Evolutionary conservation across 768 basidiomycete species (phyloP), one percentile per base, ranked within the genome.

Genomic region (Phlebiopsis gigantea): DNA sequence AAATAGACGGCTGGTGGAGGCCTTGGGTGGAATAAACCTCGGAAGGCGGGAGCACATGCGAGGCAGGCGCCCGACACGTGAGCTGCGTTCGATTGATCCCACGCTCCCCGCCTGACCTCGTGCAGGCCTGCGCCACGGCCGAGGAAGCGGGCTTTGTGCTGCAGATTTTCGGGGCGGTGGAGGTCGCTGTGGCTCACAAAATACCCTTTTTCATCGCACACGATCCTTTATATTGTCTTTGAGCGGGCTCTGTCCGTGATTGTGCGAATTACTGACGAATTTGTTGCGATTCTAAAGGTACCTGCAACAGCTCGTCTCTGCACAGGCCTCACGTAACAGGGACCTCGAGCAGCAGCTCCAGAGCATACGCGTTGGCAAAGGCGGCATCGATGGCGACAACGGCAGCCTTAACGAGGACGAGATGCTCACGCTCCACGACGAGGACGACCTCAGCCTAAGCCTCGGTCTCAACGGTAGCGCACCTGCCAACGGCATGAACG

Each of bases 281-380:
- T 39, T 53, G 9, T 31, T 58, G 25, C 29, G 26, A 21, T 51
- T 54, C 8, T 29, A 25, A 50, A 69, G 90, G 56, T 93, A 91
- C 69, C 81, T 93, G 10, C 91, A 93, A 67, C 90, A 93, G 62
- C 84, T 93, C 52, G 90, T 93, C 9, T 82, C 79, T 2, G 86
- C 84, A 0, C 91, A 93, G 64, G 88, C 88, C 4, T 80, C 79
- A 43, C 77, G 90, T 9, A 92, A 90, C 67, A 75, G 87, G 41
- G 89, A 91, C 64, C 76, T 93, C 48, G 91, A 93, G 69, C 78
- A 79, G 50, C 83, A 87, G 70, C 78, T 92, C 34, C 78, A 79
- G 45, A 67, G 5, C 8, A n/a, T 51, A 1, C 50, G 31, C n/a
- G 9, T 51, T 15, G 50, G 50, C 10, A 26, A 25, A 28, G 24